Conservation (phyloP, 768 basidiomycete genomes). For the Fistulinella prunicolor region DNA sequence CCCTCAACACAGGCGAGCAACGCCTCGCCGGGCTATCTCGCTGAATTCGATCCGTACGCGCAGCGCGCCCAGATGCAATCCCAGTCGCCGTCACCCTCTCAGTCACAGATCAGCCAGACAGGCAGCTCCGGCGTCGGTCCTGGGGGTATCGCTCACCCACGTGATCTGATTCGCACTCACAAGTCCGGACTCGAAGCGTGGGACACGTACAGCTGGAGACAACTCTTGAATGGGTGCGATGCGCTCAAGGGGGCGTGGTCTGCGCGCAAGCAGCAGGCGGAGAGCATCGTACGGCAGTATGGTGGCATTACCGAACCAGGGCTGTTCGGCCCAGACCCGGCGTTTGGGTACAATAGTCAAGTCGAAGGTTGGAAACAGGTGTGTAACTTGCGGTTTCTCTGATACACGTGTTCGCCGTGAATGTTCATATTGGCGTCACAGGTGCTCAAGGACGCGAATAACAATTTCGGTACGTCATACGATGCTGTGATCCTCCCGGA, state of each 20-base stretch:
- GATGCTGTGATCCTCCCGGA: neutral
- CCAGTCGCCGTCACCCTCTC: neutral
- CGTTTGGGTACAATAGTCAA: constrained; percentile 51
- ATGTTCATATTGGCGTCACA: constrained; percentile 21
- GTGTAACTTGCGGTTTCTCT: constrained; percentile 23
- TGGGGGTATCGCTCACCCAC: constrained; percentile 53
- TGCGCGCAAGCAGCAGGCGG: constrained; percentile 53
- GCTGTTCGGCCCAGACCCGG: constrained; percentile 27
- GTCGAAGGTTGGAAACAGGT: constrained; percentile 57
- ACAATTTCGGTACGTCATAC: constrained; percentile 44
- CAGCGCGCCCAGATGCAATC: constrained; percentile 8
- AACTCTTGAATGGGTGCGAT: constrained; percentile 60
- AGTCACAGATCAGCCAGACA: constrained; percentile 5
- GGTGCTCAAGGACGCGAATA: constrained; percentile 56
- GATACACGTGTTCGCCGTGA: neutral
- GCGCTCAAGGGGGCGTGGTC: constrained; percentile 67
- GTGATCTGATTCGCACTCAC: constrained; percentile 62
- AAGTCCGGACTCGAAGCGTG: constrained; percentile 69
- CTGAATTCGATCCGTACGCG: constrained; percentile 43
- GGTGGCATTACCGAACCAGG: constrained; percentile 36
- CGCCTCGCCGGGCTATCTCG: constrained; percentile 23
- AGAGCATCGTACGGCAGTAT: constrained; percentile 44
- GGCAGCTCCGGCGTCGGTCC: constrained; percentile 15
- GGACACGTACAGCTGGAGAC: constrained; percentile 72
- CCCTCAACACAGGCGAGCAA: constrained; percentile 17